Base-by-base conservation (phyloP, 1,139 yeast genomes). In the Magnusiomyces sp. region DNA sequence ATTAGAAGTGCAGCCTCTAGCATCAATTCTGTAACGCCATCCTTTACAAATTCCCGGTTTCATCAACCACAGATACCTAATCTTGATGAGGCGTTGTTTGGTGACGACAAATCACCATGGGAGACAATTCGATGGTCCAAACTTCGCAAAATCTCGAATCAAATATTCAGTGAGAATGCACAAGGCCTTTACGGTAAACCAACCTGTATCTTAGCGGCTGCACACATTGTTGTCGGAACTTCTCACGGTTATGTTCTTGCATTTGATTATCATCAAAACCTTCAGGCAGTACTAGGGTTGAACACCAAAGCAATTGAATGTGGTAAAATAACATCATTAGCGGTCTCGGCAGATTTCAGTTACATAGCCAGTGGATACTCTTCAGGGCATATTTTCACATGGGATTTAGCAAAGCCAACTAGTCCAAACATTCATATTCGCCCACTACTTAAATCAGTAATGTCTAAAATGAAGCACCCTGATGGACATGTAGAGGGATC, bases 161-260 rank as follows among this genome's bases (percentile, higher is more conserved):
- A 63, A 33, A 53, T 75, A 5, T 70, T 66, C 47, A 65, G 76
- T 1, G 67, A 70, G 9, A 62, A 67, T 1, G 68, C 73, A 5
- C 55, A 61, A 19, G 49, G 67, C 2, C 59, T 62, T 7, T 73
- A 75, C 56, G 95, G 95, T 0, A 60, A 64, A 1, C 76, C 81
- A 0, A 67, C 73, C 0, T 65, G 68, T 23, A 59, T 83, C 7
- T 68, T 72, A 2, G 72, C 81, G 0, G 73, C 80, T 1, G 71
- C 79, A 2, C 71, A 71, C 49, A 71, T 87, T 1, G 78, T 77
- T 0, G 60, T 86, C 11, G 94, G 88, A 1, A 85, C 94, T 0
- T 59, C 73, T 1, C 71, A 71, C 46, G 90, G 90, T 1, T 67
- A 63, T 44, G 71, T 84, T 0, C 63, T 83, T 16, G 70, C 81